A percentile compares a stretch with the other conserved stretches of the same genome.
Conservation (phyloP, 768 basidiomycete species). For the Rhodotorula paludigena region DNA sequence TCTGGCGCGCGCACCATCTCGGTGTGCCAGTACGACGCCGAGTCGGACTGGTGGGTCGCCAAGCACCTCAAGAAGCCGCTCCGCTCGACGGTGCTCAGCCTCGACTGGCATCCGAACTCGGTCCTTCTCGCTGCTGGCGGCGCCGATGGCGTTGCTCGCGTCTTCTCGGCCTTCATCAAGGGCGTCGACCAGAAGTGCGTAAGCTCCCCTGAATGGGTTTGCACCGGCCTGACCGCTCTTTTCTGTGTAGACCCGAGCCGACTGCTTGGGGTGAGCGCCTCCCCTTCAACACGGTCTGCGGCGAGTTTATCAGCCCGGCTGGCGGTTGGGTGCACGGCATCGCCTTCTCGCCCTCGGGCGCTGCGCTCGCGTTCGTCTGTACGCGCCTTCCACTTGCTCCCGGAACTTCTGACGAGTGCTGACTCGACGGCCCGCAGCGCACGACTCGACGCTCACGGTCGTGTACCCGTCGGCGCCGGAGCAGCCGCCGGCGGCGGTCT, state of each 20-base stretch:
- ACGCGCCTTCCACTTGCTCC: conserved; percentile 45
- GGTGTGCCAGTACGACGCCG: conserved; percentile 91
- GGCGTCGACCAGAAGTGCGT: conserved; percentile 85
- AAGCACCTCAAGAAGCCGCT: conserved; percentile 97
- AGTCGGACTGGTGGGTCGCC: conserved; percentile 99
- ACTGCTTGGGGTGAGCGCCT: conserved; percentile 97
- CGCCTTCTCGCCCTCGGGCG: conserved; percentile 94
- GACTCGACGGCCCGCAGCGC: conserved; percentile 55
- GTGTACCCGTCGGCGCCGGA: conserved; percentile 76
- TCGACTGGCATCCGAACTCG: conserved; percentile 99
- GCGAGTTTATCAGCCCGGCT: conserved; percentile 78
- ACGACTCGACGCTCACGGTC: conserved; percentile 87
- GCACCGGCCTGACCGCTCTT: too few relatives aligned
- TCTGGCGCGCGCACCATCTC: conserved; percentile 95
- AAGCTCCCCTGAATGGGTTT: neutral
- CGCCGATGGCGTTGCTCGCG: conserved; percentile 94
- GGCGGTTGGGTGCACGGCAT: conserved; percentile 98
- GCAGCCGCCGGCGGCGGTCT: conserved; percentile 52
- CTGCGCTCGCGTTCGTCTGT: conserved; percentile 88
- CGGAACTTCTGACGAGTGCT: neutral
- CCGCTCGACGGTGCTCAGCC: conserved; percentile 80
- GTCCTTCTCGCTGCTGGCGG: conserved; percentile 94
- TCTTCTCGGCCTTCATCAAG: conserved; percentile 97
- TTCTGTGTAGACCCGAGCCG: conserved; percentile 56
- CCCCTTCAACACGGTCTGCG: conserved; percentile 95